Base-by-base conservation (phyloP, 164 flowering plant species). In the Aristolochia fimbriata region DNA sequence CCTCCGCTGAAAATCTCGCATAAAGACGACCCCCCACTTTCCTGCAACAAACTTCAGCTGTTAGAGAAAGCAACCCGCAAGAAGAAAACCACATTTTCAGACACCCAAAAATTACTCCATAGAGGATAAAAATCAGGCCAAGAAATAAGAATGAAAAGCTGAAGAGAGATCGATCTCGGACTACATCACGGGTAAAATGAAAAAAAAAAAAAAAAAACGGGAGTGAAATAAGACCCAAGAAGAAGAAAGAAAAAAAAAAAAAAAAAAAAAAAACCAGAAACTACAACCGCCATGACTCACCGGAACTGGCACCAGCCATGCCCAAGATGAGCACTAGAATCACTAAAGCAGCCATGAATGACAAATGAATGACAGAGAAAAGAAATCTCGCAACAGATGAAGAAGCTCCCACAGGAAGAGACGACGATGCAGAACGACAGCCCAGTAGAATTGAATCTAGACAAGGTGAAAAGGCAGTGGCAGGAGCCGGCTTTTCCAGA, bases 271-370 rank as follows among this genome's bases (percentile, higher is more conserved):
- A 27, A 15, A 27, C 48, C 24, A 4, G 22, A 58, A 21, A 56
- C 60, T 33, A 20, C 21, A 27, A 13, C 12, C 21, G 19, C 24
- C 21, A 37, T 15, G 33, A 24, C 49, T n/a, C 43, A 58, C 60
- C 60, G 10, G 60, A 58, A 56, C 15, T 56, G 19, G 48, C 60
- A 19, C 60, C 27, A 58, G 15, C 49, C 60, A 58, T 21, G 27
- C 45, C 27, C 48, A 58, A 58, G 49, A 58, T 20, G 49, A 58
- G 60, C 25, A 58, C 60, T 58, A 11, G 23, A 43, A 58, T 22
- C 25, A 43, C 49, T 9, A 58, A 8, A 58, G 43, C 21, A 19
- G 60, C 60, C 60, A 58, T 58, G 46, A 19, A 9, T 43, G 60
- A 20, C 15, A 20, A 23, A 6, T 30, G 25, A n/a, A 19, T 15